A percentile compares a stretch with the other conserved stretches of the same genome.
These are phyloP conservation scores for Solanum etuberosum DNA, from an alignment of 257 asterid genomes.

Conservation along the genomic window DNA sequence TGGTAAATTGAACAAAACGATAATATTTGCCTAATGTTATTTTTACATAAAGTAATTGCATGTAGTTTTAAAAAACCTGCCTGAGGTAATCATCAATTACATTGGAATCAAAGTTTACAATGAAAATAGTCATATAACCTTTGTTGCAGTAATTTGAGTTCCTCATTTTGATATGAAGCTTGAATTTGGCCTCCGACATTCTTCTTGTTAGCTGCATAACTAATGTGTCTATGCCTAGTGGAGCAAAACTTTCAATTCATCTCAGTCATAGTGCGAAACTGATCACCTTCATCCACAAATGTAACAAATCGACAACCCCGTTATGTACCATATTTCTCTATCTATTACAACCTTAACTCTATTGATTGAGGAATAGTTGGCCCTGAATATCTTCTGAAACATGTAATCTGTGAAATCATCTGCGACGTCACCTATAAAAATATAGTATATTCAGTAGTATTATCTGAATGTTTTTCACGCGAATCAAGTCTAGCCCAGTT, in stretches of 20 bases:
- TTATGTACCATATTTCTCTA: slow-evolving; percentile 61
- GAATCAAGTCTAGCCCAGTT: slow-evolving; percentile 72
- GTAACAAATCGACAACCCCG: slow-evolving; percentile 69
- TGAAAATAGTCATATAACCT: no score
- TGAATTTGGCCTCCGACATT: no score
- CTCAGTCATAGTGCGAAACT: slow-evolving; percentile 46
- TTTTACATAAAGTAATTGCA: no score
- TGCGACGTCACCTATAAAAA: slow-evolving; percentile 82
- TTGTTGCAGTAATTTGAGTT: no score
- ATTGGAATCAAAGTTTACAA: no score
- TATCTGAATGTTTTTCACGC: slow-evolving; percentile 60
- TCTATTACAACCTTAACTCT: slow-evolving; percentile 69
- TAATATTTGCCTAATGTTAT: no score
- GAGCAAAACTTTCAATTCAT: no score
- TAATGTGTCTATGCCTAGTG: no score
- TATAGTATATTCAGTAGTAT: slow-evolving; percentile 50
- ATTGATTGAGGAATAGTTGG: slow-evolving; percentile 43
- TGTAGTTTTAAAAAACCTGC: no score
- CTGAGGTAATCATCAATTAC: no score
- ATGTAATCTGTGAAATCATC: slow-evolving; percentile 59
- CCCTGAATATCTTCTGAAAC: slow-evolving; percentile 54
- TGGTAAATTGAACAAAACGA: no score
- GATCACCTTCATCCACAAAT: slow-evolving; percentile 77
- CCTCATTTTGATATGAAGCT: slow-evolving; percentile 29
- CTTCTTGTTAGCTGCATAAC: no score